Evolutionary conservation across 2,329 filamentous ascomycete genomes (phyloP).

Genomic region (Trichoderma pleuroti): DNA sequence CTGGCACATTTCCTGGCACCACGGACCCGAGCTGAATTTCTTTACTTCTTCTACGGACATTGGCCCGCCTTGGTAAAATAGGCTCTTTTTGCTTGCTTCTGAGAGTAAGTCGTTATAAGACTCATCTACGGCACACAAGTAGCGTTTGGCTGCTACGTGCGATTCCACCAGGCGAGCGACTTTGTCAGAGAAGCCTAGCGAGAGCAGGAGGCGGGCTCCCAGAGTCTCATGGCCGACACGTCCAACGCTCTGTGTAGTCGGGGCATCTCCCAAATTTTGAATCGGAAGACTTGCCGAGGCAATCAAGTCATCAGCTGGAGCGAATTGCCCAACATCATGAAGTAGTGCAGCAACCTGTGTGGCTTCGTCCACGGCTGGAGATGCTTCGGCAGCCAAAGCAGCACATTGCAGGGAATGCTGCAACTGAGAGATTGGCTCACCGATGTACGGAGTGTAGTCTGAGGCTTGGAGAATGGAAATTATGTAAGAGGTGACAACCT

Average conservation of each 20-base stretch:
- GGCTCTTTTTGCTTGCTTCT: background rate
- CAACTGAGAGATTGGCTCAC: constrained; percentile 1
- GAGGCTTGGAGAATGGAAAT: background rate
- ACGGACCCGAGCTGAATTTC: background rate
- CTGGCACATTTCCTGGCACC: background rate
- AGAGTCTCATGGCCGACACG: background rate
- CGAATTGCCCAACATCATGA: background rate
- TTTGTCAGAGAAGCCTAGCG: background rate
- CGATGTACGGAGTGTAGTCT: background rate
- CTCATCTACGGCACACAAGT: background rate
- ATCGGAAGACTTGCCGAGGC: background rate
- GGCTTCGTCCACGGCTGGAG: background rate
- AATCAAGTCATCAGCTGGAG: background rate
- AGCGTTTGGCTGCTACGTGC: constrained; percentile 1
- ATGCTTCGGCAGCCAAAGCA: background rate
- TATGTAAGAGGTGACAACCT: background rate
- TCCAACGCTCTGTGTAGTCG: background rate
- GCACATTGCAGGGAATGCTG: constrained; percentile 2
- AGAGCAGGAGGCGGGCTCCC: background rate
- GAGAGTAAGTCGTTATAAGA: background rate
- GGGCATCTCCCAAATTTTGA: background rate
- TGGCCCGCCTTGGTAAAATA: background rate
- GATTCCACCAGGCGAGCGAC: background rate
- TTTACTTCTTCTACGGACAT: background rate
- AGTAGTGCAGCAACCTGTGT: background rate